Conservation (phyloP, 73 alveolate genomes). For the Stentor roeselii region DNA sequence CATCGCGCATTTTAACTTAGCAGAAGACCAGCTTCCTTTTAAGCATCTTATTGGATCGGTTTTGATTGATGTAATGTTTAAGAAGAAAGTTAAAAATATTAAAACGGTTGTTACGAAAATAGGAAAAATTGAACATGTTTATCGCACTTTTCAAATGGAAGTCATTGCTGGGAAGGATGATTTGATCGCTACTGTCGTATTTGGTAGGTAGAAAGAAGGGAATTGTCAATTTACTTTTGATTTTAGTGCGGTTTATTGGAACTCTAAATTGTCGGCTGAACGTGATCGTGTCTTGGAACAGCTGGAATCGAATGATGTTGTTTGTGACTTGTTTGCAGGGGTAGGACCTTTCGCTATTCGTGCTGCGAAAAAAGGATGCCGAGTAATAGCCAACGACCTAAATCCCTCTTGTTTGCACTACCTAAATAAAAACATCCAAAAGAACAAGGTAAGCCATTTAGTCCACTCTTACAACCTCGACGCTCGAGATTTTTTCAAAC, state of each 20-base stretch:
- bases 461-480: slow-evolving; percentile 90
- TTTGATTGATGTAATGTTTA: slow-evolving; percentile 49
- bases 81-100: slow-evolving; percentile 65
- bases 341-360: slow-evolving; percentile 96
- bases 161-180: slow-evolving; percentile 95
- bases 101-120: slow-evolving; percentile 93
- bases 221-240: slow-evolving; percentile 83
- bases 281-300: slow-evolving; percentile 84
- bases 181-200: slow-evolving; percentile 34
- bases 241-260: slow-evolving; percentile 96
- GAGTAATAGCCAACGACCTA: slow-evolving; percentile 95
- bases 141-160: slow-evolving; percentile 95
- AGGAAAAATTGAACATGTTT: slow-evolving; percentile 88
- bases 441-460: slow-evolving; percentile 55
- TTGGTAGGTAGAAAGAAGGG: slow-evolving; percentile 68
- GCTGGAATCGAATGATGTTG: slow-evolving; percentile 57
- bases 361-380: slow-evolving; percentile 83
- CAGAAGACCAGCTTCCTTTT: slow-evolving; percentile 79
- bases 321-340: slow-evolving; percentile 98
- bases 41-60: slow-evolving; percentile 90
- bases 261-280: slow-evolving; percentile 92
- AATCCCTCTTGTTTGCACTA: slow-evolving; percentile 91
- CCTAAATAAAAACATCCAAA: slow-evolving; percentile 67
- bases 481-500: slow-evolving; percentile 90
- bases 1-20: slow-evolving; percentile 94